phyloP scores from a whole-genome alignment of 2,329 filamentous ascomycete species.

The Penicillium thymicola region DNA sequence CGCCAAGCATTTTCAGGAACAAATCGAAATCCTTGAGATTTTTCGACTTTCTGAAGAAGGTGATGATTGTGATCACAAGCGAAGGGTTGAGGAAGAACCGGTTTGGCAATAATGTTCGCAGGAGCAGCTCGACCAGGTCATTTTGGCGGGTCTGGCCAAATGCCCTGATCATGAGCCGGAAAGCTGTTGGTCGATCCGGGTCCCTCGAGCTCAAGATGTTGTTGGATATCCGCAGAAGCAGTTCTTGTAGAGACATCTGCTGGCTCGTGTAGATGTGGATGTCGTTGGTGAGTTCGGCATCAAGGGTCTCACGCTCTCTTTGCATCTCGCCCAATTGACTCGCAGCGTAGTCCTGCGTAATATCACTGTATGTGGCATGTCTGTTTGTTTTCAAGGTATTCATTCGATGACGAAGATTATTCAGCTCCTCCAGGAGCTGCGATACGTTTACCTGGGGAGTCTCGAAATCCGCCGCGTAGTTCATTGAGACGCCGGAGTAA shows the following conservation, averaged over 20 bases:
- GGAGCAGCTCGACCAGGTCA: slow-evolving; percentile 38
- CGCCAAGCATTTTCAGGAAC: slow-evolving; percentile 38
- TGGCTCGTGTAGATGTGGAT: slow-evolving; percentile 29
- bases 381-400: slow-evolving; percentile 26
- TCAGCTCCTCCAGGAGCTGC: slow-evolving; percentile 35
- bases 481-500: slow-evolving; percentile 35
- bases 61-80: slow-evolving; percentile 37
- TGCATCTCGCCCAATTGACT: slow-evolving; percentile 17
- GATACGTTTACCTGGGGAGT: slow-evolving; percentile 30
- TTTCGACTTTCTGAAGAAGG: slow-evolving; percentile 40
- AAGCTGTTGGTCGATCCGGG: slow-evolving; percentile 34
- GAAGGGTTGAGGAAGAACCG: slow-evolving; percentile 36
- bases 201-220: slow-evolving; percentile 36
- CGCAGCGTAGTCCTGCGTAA: slow-evolving; percentile 28
- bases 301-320: slow-evolving; percentile 22
- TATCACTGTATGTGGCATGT: slow-evolving; percentile 30
- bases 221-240: slow-evolving; percentile 35
- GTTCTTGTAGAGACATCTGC: slow-evolving; percentile 34
- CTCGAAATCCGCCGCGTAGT: slow-evolving; percentile 29
- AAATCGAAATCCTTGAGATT: slow-evolving; percentile 42
- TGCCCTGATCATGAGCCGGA: slow-evolving; percentile 36
- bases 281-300: slow-evolving; percentile 30
- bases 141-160: slow-evolving; percentile 40
- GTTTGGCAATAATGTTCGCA: slow-evolving; percentile 39
- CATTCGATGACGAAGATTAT: slow-evolving; percentile 32